Base-by-base conservation (phyloP, 768 basidiomycete genomes). In the Naganishia vaughanmartiniae region DNA sequence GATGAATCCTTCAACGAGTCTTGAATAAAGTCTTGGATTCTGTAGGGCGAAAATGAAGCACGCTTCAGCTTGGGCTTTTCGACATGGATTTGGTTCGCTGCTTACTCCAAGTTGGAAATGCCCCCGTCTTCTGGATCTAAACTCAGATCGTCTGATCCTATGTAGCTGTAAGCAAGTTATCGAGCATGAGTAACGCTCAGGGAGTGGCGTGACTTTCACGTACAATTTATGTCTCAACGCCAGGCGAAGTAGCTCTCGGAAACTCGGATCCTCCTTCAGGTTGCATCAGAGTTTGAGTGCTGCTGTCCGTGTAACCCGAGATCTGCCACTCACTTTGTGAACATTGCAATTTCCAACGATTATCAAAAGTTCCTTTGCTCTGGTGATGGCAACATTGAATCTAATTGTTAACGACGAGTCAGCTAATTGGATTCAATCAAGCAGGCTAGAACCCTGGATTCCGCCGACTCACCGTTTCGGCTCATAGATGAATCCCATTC, bases 381-480 rank as follows among this genome's bases (percentile, higher is more conserved):
- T 74, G 0, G 81, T 83, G 66, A 81, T 81, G 31, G 81, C 80
- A 34, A 83, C 82, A 70, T 83, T 83, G 77, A 82, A 81, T 19
- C 80, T 81, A 51, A n/a, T 5, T 15, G 5, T 46, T 4, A 12
- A 26, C 21, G 6, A 14, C 26, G 28, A 14, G 12, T 28, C 19
- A 36, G 26, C 36, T 56, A 9, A 54, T 3, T 53, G 17, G 10
- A 11, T 17, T 30, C 26, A 19, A 15, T 11, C 1, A 10, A 6
- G 24, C 46, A 30, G 48, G 24, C n/a, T 51, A 7, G 30, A 3
- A 57, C 3, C n/a, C n/a, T 31, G 28, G 15, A 1, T 19, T 26
- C 21, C 9, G 6, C 7, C 6, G n/a, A 57, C 78, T 33, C 53
- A 79, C 80, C 82, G 72, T 65, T 80, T 78, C 12, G 77, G 76